Conservation (phyloP, 805 yeast species). For the Cyberlindnera euphorbiiphila region DNA sequence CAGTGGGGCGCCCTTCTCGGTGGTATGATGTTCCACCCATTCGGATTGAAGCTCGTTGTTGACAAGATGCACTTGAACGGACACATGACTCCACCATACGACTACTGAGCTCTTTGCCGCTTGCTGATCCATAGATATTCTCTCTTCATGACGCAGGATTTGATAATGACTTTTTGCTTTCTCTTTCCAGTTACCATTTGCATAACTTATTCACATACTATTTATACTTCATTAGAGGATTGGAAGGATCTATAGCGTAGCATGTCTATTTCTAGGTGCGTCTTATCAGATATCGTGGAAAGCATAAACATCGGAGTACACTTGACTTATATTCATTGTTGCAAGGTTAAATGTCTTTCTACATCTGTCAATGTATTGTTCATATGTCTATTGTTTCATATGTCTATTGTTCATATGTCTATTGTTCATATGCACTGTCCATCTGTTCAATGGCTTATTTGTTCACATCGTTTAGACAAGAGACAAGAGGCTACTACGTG, state of each 20-base stretch:
- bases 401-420: too few species aligned
- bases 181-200: not conserved
- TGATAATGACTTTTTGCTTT: not conserved
- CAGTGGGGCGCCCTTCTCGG: constrained; percentile 25
- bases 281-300: too few species aligned
- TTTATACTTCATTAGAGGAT: too few species aligned
- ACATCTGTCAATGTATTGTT: not conserved
- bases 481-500: too few species aligned
- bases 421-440: too few species aligned
- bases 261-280: too few species aligned
- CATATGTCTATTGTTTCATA: too few species aligned
- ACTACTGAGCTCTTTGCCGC: constrained; percentile 1
- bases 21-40: constrained; percentile 24
- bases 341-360: not conserved
- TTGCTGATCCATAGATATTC: not conserved
- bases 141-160: not conserved
- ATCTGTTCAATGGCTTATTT: too few species aligned
- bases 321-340: not conserved
- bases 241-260: too few species aligned
- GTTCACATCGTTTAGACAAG: too few species aligned
- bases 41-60: constrained; percentile 13
- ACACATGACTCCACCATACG: constrained; percentile 8
- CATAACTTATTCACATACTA: not conserved
- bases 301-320: too few species aligned
- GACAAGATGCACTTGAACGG: constrained; percentile 8